Conservation (phyloP, 2,329 filamentous ascomycete genomes). For the Hypomyces rosellus region DNA sequence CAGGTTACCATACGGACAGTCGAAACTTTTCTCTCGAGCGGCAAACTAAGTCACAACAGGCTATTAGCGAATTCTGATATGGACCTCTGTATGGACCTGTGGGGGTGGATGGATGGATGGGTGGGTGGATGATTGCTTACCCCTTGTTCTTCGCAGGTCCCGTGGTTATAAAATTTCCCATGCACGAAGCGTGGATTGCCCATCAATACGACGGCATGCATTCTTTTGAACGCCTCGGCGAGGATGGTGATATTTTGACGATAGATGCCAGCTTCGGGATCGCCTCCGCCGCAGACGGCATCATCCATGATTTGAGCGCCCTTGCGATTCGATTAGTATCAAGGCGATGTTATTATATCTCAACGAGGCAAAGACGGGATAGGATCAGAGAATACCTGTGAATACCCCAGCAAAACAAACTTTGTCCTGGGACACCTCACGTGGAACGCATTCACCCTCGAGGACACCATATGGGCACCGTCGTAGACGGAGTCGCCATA, state of each 20-base stretch:
- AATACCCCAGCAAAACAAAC: background rate
- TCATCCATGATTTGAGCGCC: background rate
- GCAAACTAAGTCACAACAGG: background rate
- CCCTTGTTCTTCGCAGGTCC: background rate
- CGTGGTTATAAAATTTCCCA: background rate
- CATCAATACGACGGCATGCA: background rate
- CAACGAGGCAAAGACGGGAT: background rate
- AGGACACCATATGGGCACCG: background rate
- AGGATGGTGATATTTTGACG: background rate
- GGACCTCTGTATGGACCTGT: background rate
- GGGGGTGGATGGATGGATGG: no score
- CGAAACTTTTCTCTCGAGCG: background rate
- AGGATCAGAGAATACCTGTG: background rate
- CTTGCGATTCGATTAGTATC: background rate
- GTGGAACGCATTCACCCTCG: background rate
- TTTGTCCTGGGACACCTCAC: background rate
- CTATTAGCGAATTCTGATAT: background rate
- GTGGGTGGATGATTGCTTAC: background rate
- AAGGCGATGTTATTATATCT: no score
- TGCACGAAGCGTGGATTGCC: background rate
- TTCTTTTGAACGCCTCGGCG: background rate
- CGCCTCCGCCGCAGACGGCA: background rate
- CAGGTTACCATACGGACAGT: background rate
- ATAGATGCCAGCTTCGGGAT: background rate
- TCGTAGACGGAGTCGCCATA: background rate